Base-by-base conservation (phyloP, 129 eudicot genomes). In the Pseudognaphalium luteoalbum region DNA sequence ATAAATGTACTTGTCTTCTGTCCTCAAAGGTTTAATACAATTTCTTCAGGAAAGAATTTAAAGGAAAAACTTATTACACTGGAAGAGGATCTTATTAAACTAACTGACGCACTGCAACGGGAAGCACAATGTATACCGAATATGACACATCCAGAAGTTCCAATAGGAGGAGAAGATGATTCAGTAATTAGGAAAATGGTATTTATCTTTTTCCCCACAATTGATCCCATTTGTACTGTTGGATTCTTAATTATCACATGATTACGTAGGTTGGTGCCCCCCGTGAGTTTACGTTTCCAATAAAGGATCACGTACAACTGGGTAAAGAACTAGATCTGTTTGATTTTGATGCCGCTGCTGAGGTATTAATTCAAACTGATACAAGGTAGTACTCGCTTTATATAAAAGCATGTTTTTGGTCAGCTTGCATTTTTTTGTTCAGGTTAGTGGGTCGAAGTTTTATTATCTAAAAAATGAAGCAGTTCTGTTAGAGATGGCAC, bases 141-240 rank as follows among this genome's bases (percentile, higher is more conserved):
- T 83, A 88, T 93, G 97, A 87, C 96, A 34, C 97, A 93, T 87
- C 97, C 97, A 72, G 96, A 93, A 82, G 98, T 86, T 77, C 97
- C 98, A 39, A 68, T 83, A 52, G 96, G 98, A 76, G 98, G 92
- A 42, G 97, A 93, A 76, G 96, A 91, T 81, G 81, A 81, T 78
- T 93, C 93, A 14, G 71, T 81, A 32, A 66, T 90, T 80, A 91
- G 91, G 82, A 88, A 88, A 81, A 67, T 67, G 88, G 98, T 93
- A 32, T 70, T 12, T 44, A 41, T 69, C 65, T 60, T 64, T 32
- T 50, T 25, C 5, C n/a, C 52, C 5, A 17, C 12, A 73, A 33
- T 30, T 65, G 28, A 16, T 12, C 21, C 63, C 64, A 17, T 4
- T 6, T 67, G 6, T 76, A 17, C 51, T 65, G 56, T 21, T 42